Base-by-base conservation (phyloP, 2,329 filamentous ascomycete genomes). In the Pezicula neosporulosa region DNA sequence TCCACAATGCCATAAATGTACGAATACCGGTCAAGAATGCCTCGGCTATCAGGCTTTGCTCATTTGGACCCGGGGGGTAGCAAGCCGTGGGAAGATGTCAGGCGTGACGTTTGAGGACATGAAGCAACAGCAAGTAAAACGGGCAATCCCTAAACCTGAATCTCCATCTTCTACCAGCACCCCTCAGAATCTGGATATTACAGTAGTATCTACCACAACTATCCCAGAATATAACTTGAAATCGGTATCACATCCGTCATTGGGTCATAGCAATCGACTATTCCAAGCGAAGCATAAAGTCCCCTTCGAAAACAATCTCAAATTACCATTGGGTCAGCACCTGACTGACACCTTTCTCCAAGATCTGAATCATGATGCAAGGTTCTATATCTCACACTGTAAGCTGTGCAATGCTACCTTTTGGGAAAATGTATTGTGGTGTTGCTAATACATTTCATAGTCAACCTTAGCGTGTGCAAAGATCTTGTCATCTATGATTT, bases 281-380 rank as follows among this genome's bases (percentile, higher is more conserved):
- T 37, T 37, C 35, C 35, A 37, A 37, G 4, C 35, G 4, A 37
- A 3, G 35, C 35, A n/a, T 37, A 37, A 37, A 37, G 12, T 37
- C 12, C 35, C 35, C 4, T 37, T 37, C 4, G 35, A 37, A 37
- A n/a, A 37, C 35, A 4, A 37, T 37, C 3, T 37, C 3, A 4
- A 37, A 37, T n/a, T 37, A 4, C 3, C 35, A 37, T 37, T 37
- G 35, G 35, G 35, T 37, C 19, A n/a, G 33, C 62, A 70, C 28
- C 66, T 81, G 45, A 70, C 75, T 27, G 81, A 84, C 61, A 81
- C 81, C 12, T 58, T 83, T 43, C 72, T 83, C 51, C 76, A 81
- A 56, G 76, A 80, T 56, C 71, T 83, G 41, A 72, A 74, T 56
- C 65, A 38, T 53, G 46, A 48, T 53, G 4, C 46, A 37, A 45